Evolutionary conservation across 768 basidiomycete species (phyloP), one percentile per base, ranked within the genome.

Genomic region (Suillus bovinus): DNA sequence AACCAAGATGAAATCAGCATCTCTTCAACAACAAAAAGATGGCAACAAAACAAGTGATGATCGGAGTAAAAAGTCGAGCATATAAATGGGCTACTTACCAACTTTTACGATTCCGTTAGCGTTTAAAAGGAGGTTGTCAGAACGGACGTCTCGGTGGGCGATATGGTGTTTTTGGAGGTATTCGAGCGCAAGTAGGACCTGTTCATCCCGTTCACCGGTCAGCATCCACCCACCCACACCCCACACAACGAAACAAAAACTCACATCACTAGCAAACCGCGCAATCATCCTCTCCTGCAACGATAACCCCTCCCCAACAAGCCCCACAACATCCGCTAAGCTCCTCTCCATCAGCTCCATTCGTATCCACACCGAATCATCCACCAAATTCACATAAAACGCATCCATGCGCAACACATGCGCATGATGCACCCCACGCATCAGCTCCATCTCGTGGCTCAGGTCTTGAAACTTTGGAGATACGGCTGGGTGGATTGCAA

Each of bases 281-380:
- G 87, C 90, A 47, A 94, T 83, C 54, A 85, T 80, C 66, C 84
- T 78, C 74, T 94, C 93, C 61, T 84, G 81, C 55, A 94, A 63
- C 67, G 82, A 78, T 41, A 92, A 72, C 0, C 90, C 90, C 63
- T 84, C 79, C 14, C 77, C 82, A 8, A 84, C 84, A 22, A 93
- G 73, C 17, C 79, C 84, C 17, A 94, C 80, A 52, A 94, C 82
- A 71, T 94, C 93, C 67, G 93, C 93, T 66, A 94, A 77, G 70
- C 91, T 93, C 64, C 91, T 81, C 68, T 93, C 91, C 92, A 94
- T 93, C 36, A 94, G 83, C 72, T 93, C 91, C 93, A 94, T 94
- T 64, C 88, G 79, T 55, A 94, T 88, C 93, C 93, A 94, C 41
- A 94, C 74, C 62, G 86, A 82, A 59, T 79, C 78, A 49, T 74